These are phyloP conservation scores for Babjeviella inositovora DNA, from an alignment of 805 yeast genomes.

Conservation along the genomic window DNA sequence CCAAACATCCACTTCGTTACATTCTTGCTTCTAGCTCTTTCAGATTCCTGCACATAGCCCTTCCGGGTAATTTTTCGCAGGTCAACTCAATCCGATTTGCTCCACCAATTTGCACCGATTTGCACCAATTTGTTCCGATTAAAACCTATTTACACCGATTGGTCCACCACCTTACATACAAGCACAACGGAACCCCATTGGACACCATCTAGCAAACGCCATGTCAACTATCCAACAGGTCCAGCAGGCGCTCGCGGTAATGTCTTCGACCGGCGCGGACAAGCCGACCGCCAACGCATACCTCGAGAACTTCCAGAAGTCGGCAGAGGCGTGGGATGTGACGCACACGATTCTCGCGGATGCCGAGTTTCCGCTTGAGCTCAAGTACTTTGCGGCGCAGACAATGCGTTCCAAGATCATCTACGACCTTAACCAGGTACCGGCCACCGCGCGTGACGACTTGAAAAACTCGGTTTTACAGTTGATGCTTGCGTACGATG, in stretches of 20 bases:
- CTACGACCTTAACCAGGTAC: constrained; percentile 72
- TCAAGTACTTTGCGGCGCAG: constrained; percentile 79
- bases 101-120: too few relatives aligned
- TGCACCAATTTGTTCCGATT: too few relatives aligned
- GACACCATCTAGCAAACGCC: too few relatives aligned
- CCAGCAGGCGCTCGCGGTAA: constrained; percentile 26
- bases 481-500: constrained; percentile 31
- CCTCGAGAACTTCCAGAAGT: constrained; percentile 73
- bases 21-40: too few relatives aligned
- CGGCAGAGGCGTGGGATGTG: constrained; percentile 66
- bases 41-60: too few relatives aligned
- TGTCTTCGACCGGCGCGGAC: constrained; percentile 13
- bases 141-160: neutral
- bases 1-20: too few relatives aligned
- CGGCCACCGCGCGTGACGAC: constrained; percentile 33
- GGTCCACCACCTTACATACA: neutral
- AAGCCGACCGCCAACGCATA: constrained; percentile 32
- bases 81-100: too few relatives aligned
- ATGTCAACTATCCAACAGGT: constrained; percentile 11
- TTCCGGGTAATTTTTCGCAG: too few relatives aligned
- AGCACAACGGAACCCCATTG: constrained; percentile 1
- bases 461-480: constrained; percentile 55
- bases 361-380: constrained; percentile 22
- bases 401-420: constrained; percentile 75
- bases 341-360: constrained; percentile 36